Percentiles rank a stretch among this genome's conserved stretches.
These are phyloP conservation scores for Pichia sp. DNA, from an alignment of 1,139 yeast genomes.

Conservation along the genomic window DNA sequence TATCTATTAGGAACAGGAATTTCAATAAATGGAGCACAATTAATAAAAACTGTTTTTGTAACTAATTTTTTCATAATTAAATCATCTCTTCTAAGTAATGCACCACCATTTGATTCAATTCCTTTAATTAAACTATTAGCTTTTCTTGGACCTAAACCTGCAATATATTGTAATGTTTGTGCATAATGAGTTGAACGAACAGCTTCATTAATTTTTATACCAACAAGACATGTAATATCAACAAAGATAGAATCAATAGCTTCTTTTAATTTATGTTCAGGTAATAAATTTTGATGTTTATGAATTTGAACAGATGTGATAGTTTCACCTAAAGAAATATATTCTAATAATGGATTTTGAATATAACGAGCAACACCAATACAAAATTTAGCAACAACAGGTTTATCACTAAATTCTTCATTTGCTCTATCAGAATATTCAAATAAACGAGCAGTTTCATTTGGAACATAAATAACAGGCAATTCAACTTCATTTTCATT, in stretches of 20 bases:
- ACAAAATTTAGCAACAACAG: constrained; percentile 77
- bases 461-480: constrained; percentile 67
- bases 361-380: constrained; percentile 85
- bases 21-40: constrained; percentile 84
- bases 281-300: constrained; percentile 66
- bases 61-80: constrained; percentile 75
- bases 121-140: constrained; percentile 83
- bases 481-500: constrained; percentile 31
- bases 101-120: constrained; percentile 68
- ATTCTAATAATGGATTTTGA: constrained; percentile 87
- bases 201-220: constrained; percentile 90
- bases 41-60: constrained; percentile 76
- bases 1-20: constrained; percentile 63
- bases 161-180: constrained; percentile 63
- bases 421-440: constrained; percentile 75
- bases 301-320: constrained; percentile 66
- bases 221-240: constrained; percentile 84
- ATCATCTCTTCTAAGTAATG: constrained; percentile 63
- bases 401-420: constrained; percentile 80
- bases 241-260: constrained; percentile 81
- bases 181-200: constrained; percentile 70
- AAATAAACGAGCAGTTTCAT: constrained; percentile 86
- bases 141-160: constrained; percentile 95
- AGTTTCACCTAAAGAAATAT: constrained; percentile 72
- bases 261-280: constrained; percentile 56